Conservation (phyloP, 208 protist species). For the Sergeia podlipaevii region DNA sequence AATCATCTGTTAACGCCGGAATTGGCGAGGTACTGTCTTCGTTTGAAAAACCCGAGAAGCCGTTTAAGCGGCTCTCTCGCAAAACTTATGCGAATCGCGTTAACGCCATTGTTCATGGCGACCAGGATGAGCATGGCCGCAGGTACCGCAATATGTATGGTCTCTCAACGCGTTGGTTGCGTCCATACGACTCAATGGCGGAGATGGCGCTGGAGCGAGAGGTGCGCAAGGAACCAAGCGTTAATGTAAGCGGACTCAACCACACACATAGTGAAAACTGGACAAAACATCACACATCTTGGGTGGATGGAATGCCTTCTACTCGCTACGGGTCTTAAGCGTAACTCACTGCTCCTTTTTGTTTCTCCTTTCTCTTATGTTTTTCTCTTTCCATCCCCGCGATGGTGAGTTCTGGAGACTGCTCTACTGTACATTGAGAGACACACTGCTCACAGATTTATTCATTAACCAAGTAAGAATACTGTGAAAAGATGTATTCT, state of each 20-base stretch:
- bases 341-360: background rate
- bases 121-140: constrained; percentile 82
- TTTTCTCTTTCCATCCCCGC: constrained; percentile 25
- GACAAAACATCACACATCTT: constrained; percentile 40
- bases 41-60: constrained; percentile 45
- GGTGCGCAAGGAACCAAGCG: constrained; percentile 59
- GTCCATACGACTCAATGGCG: constrained; percentile 54
- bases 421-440: constrained; percentile 39
- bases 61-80: constrained; percentile 73
- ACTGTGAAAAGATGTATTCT: too few species aligned
- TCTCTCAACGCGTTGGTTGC: constrained; percentile 38
- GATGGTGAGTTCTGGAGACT: constrained; percentile 61
- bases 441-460: too few species aligned
- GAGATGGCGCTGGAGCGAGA: constrained; percentile 82
- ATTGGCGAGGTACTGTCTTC: constrained; percentile 50
- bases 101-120: constrained; percentile 82
- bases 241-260: constrained; percentile 34
- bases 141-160: constrained; percentile 61
- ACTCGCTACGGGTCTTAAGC: constrained; percentile 27
- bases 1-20: constrained; percentile 17
- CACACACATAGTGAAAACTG: constrained; percentile 37
- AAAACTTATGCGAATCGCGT: constrained; percentile 85
- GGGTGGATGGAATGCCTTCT: constrained; percentile 51
- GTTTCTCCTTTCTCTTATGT: constrained; percentile 13
- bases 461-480: too few species aligned